Percentiles rank a stretch among this genome's conserved stretches.
Evolutionary conservation across 768 basidiomycete genomes (phyloP).

Genomic region (Pleurotus cornucopiae): DNA sequence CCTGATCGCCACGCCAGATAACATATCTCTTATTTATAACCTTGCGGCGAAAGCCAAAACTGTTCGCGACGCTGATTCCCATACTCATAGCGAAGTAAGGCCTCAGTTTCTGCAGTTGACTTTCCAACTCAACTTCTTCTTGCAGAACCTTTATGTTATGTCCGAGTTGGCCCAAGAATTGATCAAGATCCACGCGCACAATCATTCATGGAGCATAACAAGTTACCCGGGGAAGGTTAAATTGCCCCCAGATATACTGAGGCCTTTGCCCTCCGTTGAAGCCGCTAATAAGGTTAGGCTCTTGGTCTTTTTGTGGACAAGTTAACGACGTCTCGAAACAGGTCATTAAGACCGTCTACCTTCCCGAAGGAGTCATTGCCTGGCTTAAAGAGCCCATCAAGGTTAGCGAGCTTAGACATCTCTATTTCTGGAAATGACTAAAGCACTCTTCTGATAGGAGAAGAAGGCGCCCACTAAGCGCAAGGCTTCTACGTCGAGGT

Average conservation of each 20-base stretch:
- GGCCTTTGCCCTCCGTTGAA: conserved; percentile 61
- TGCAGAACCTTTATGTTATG: conserved; percentile 80
- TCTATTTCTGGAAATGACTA: conserved; percentile 25
- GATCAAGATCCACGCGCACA: conserved; percentile 64
- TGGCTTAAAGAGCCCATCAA: conserved; percentile 54
- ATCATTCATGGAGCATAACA: conserved; percentile 69
- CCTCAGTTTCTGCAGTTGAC: not conserved
- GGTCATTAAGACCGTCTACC: conserved; percentile 66
- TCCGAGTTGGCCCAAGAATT: conserved; percentile 89
- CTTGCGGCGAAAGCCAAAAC: conserved; percentile 83
- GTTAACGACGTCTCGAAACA: conserved; percentile 19
- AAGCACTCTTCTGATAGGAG: conserved; percentile 16
- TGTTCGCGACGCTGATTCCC: conserved; percentile 73
- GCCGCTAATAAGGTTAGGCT: conserved; percentile 54
- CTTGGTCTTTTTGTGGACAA: not conserved
- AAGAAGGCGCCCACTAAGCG: conserved; percentile 52
- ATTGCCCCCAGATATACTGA: conserved; percentile 80
- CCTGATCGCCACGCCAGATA: conserved; percentile 72
- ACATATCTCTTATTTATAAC: conserved; percentile 78
- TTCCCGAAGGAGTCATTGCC: conserved; percentile 52
- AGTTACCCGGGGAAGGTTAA: conserved; percentile 79
- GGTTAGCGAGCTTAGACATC: conserved; percentile 13
- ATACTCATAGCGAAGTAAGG: conserved; percentile 64
- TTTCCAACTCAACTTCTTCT: not conserved
- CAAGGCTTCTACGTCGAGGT: conserved; percentile 40